Evolutionary conservation across 2,329 filamentous ascomycete genomes (phyloP).

Genomic region (Cercospora citrullina): DNA sequence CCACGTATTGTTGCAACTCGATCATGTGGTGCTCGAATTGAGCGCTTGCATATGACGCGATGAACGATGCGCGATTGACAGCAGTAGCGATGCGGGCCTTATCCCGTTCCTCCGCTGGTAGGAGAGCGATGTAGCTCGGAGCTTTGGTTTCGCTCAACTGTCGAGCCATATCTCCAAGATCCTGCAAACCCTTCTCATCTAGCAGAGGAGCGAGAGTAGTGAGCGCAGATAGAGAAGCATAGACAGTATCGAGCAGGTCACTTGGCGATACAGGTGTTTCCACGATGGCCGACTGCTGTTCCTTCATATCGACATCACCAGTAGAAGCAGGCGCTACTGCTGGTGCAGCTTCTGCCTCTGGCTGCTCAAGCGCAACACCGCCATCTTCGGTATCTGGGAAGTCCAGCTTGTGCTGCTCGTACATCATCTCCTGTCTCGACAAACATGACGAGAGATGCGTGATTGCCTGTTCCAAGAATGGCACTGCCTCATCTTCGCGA

Average conservation of each 20-base stretch:
- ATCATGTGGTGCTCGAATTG: conserved; percentile 55
- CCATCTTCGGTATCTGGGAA: conserved; percentile 38
- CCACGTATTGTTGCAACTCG: conserved; percentile 56
- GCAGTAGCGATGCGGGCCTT: conserved; percentile 45
- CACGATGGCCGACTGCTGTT: conserved; percentile 66
- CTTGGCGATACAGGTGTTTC: conserved; percentile 65
- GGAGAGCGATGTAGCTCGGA: conserved; percentile 50
- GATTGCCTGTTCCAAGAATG: conserved; percentile 60
- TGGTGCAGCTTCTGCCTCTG: conserved; percentile 17
- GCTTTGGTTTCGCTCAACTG: conserved; percentile 57
- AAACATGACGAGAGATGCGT: conserved; percentile 58
- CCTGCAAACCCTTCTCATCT: conserved; percentile 49
- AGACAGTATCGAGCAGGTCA: conserved; percentile 66
- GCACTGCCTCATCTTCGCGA: conserved; percentile 50
- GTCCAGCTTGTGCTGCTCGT: conserved; percentile 43
- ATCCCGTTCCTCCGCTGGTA: conserved; percentile 34
- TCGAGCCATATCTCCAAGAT: conserved; percentile 60
- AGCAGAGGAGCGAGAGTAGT: conserved; percentile 52
- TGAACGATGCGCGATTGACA: conserved; percentile 58
- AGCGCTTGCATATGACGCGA: conserved; percentile 57
- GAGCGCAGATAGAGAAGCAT: conserved; percentile 59
- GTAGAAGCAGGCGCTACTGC: conserved; percentile 16
- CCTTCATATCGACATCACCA: conserved; percentile 36
- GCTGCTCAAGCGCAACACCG: conserved; percentile 30
- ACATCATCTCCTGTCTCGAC: conserved; percentile 48